Conservation (phyloP, 2,329 filamentous ascomycete genomes). For the Lecanicillium sp. region DNA sequence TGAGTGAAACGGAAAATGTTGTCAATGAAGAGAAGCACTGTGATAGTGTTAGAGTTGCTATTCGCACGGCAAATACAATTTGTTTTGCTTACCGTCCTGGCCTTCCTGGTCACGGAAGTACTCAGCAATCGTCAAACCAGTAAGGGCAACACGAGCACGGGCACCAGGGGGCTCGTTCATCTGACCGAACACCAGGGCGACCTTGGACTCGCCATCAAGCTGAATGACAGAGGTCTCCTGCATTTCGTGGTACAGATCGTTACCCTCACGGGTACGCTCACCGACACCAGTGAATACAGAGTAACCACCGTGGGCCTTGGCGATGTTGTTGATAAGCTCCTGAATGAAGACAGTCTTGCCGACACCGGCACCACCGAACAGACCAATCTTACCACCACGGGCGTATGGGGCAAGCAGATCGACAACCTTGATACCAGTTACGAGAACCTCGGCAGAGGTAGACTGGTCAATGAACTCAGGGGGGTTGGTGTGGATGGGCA, state of each 20-base stretch:
- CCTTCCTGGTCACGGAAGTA: conserved; percentile 72
- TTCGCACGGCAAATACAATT: neutral
- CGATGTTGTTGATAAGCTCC: conserved; percentile 99
- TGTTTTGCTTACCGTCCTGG: conserved; percentile 64
- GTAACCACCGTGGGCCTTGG: conserved; percentile 99
- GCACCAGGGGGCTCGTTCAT: conserved; percentile 99
- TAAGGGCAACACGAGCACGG: conserved; percentile 98
- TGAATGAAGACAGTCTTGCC: conserved; percentile 99
- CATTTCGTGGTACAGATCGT: conserved; percentile 99
- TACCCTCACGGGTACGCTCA: conserved; percentile 99
- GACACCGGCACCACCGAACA: conserved; percentile 99
- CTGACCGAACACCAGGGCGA: conserved; percentile 98
- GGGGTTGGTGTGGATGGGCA: conserved; percentile 90
- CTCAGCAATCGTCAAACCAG: conserved; percentile 73
- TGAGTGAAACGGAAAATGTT: conserved; percentile 99
- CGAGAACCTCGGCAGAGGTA: conserved; percentile 89
- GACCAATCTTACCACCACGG: conserved; percentile 99
- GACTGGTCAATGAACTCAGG: conserved; percentile 93
- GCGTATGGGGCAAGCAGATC: conserved; percentile 97
- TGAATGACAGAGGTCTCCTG: conserved; percentile 99
- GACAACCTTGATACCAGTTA: conserved; percentile 99
- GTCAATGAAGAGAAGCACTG: conserved; percentile 97
- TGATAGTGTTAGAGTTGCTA: conserved; percentile 20
- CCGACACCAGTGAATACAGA: conserved; percentile 99
- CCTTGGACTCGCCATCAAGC: conserved; percentile 98